Conservation (phyloP, 305 asterid genomes). For the Salvia sclarea region DNA sequence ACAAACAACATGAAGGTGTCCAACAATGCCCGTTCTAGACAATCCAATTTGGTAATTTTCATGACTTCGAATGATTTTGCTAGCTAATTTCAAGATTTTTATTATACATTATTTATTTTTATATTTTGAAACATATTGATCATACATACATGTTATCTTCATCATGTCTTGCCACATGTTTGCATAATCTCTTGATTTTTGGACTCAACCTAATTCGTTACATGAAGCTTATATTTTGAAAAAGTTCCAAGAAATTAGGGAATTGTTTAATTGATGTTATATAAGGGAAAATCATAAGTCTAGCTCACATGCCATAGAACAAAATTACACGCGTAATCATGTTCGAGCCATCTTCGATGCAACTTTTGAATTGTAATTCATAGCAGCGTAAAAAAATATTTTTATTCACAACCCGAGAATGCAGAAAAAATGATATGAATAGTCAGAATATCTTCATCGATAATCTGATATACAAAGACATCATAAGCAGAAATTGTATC, state of each 20-base stretch:
- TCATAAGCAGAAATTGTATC: background rate
- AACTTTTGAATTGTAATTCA: too few relatives aligned
- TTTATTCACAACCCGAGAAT: too few relatives aligned
- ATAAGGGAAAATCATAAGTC: background rate
- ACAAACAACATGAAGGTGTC: too few relatives aligned
- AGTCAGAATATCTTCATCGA: background rate
- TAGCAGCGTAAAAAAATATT: too few relatives aligned
- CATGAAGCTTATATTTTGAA: conserved; percentile 5
- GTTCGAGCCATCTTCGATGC: too few relatives aligned
- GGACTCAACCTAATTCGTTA: conserved; percentile 3
- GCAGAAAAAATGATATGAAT: too few relatives aligned
- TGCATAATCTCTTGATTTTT: conserved; percentile 15
- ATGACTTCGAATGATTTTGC: too few relatives aligned
- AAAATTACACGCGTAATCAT: too few relatives aligned
- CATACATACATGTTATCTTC: background rate
- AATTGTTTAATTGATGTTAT: background rate
- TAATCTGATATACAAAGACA: background rate
- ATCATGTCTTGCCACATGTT: conserved; percentile 16
- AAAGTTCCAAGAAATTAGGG: conserved; percentile 11
- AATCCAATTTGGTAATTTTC: too few relatives aligned
- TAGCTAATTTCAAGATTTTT: too few relatives aligned
- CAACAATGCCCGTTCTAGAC: too few relatives aligned
- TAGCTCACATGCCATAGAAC: too few relatives aligned
- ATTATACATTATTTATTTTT: background rate
- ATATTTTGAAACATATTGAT: background rate